Evolutionary conservation across 768 basidiomycete genomes (phyloP).

Genomic region (Phlebiopsis gigantea): DNA sequence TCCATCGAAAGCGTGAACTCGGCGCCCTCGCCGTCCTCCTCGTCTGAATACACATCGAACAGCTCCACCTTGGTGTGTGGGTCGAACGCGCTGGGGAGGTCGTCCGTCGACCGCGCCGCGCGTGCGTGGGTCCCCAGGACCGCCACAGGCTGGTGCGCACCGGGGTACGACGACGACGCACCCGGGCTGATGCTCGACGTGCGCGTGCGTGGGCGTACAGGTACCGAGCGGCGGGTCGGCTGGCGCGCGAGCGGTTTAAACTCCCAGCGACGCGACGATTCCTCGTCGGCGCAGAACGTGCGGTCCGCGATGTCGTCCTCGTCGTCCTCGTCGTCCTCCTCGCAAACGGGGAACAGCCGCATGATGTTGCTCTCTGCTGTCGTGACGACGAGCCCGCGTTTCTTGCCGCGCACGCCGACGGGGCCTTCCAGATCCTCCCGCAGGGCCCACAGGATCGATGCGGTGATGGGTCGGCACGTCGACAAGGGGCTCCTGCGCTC

Average conservation of each 20-base stretch:
- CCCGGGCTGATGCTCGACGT: not conserved
- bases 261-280: not conserved
- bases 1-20: conserved; percentile 3
- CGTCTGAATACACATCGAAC: conserved; percentile 13
- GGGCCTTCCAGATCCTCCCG: conserved; percentile 1
- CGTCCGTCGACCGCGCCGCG: not conserved
- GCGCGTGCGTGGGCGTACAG: conserved; percentile 8
- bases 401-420: conserved; percentile 4
- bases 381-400: conserved; percentile 16
- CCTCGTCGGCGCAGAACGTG: not conserved
- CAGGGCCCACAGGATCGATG: not conserved
- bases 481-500: conserved; percentile 46
- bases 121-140: not conserved
- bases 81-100: conserved; percentile 3
- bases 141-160: not conserved
- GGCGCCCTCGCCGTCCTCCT: conserved; percentile 7
- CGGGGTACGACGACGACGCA: not conserved
- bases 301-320: conserved; percentile 11
- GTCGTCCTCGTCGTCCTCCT: conserved; percentile 24
- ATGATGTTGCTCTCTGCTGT: conserved; percentile 22
- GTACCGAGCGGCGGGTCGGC: conserved; percentile 4
- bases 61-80: conserved; percentile 15
- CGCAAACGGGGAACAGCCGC: conserved; percentile 26
- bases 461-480: conserved; percentile 8
- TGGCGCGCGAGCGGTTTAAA: not conserved